Evolutionary conservation across 352 stramenopile species (phyloP).

Genomic region (Phytophthora idaei): DNA sequence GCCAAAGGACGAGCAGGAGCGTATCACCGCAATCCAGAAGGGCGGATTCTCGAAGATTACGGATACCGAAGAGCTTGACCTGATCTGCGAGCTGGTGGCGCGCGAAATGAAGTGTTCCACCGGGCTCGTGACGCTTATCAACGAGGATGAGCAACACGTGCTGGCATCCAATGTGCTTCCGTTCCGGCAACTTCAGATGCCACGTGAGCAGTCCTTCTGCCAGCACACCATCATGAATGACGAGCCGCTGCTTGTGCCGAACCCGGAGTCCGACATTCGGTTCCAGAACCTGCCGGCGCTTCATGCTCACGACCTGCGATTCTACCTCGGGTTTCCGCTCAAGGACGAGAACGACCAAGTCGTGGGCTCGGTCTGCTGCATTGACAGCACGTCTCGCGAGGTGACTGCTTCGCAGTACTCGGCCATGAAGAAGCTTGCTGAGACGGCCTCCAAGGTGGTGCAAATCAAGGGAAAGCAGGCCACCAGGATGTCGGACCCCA

Average conservation of each 20-base stretch:
- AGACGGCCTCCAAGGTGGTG: constrained; percentile 54
- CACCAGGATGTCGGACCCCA: constrained; percentile 1
- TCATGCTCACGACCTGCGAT: constrained; percentile 34
- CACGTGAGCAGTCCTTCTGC: constrained; percentile 68
- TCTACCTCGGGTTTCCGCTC: constrained; percentile 54
- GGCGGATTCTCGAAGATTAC: constrained; percentile 43
- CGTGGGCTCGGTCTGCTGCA: constrained; percentile 71
- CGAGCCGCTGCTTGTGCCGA: constrained; percentile 60
- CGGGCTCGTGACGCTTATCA: constrained; percentile 64
- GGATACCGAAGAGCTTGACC: constrained; percentile 60
- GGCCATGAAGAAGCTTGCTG: constrained; percentile 50
- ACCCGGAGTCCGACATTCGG: constrained; percentile 69
- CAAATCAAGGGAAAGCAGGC: constrained; percentile 38
- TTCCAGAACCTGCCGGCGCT: constrained; percentile 53
- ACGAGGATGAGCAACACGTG: constrained; percentile 52
- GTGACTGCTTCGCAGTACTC: constrained; percentile 68
- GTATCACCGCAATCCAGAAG: constrained; percentile 47
- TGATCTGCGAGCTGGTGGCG: constrained; percentile 65
- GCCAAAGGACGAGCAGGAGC: constrained; percentile 44
- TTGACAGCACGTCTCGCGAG: constrained; percentile 48
- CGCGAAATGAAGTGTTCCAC: constrained; percentile 60
- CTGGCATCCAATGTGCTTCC: constrained; percentile 40
- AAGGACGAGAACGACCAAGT: constrained; percentile 51
- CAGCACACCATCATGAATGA: constrained; percentile 72
- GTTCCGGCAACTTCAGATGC: constrained; percentile 46